Base-by-base conservation (phyloP, 2,329 filamentous ascomycete genomes). In the Aspergillus arachidicola region DNA sequence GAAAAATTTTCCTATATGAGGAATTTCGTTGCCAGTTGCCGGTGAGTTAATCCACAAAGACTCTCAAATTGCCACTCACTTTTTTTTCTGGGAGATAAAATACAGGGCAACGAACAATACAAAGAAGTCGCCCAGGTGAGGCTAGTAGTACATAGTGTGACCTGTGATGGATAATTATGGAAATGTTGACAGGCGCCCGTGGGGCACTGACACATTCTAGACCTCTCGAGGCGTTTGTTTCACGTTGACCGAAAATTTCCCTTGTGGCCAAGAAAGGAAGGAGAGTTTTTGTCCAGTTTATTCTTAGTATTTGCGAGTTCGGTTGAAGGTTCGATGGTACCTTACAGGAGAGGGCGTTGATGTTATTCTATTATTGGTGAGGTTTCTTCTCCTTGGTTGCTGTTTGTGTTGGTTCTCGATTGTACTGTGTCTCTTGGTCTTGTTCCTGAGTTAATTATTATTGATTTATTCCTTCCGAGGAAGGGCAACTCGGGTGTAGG, bases 121-220 rank as follows among this genome's bases (percentile, higher is more conserved):
- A 26, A 16, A 23, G 34, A 28, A 43, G 34, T 43, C 38, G 11
- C 34, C 32, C 23, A 14, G 4, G 54, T 57, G 34, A 34, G 51
- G 30, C 28, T 36, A 54, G 32, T 36, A 6, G 51, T 54, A 54
- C 51, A 36, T 36, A 54, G 51, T 36, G 30, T 34, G 36, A 54
- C 51, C 34, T 54, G 30, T 21, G 19, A 3, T 21, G 21, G 50
- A 54, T 54, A 54, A 36, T 23, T 58, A 36, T 58, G 41, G 43
- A 54, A 54, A 54, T 30, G 30, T 30, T 54, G 51, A 36, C 51
- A 54, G 51, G 51, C 14, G 21, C 23, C 28, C 59, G 58, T 64
- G 62, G 62, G 62, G 61, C 62, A 19, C n/a, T 43, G 55, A 56
- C 55, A 51, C 53, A 59, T 58, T 64, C 62, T 64, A 64, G 62